phyloP scores from a whole-genome alignment of 106 monocot species.

The Gastrodia elata region DNA sequence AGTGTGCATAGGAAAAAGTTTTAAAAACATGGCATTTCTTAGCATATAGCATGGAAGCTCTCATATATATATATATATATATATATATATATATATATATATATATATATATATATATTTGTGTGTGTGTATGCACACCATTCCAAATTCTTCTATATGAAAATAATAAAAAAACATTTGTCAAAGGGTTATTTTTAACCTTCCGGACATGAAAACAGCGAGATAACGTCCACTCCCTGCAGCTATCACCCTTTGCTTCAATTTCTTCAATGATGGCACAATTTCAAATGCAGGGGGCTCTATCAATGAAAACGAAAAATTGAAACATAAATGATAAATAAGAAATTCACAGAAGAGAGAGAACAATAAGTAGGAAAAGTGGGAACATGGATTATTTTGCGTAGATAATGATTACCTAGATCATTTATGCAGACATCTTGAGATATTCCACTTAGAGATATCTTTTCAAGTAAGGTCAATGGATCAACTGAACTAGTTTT shows the following conservation, averaged over 20 bases:
- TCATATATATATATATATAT: too few relatives aligned
- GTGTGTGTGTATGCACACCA: too few relatives aligned
- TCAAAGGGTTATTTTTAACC: slow-evolving; percentile 26
- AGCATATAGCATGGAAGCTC: not conserved
- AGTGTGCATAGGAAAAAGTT: not conserved
- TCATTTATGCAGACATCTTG: slow-evolving; percentile 95
- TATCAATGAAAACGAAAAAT: slow-evolving; percentile 18
- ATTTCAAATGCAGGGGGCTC: slow-evolving; percentile 97
- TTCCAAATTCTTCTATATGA: not conserved
- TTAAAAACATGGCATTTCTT: not conserved
- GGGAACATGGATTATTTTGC: not conserved
- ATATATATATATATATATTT: too few relatives aligned
- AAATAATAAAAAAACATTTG: not conserved
- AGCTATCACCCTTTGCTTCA: slow-evolving; percentile 78
- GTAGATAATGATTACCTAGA: slow-evolving; percentile 44
- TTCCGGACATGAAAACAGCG: slow-evolving; percentile 99
- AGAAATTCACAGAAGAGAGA: not conserved
- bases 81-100: too few relatives aligned
- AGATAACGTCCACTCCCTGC: slow-evolving; percentile 65
- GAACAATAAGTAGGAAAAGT: not conserved
- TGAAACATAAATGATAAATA: not conserved
- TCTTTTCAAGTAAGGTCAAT: slow-evolving; percentile 46
- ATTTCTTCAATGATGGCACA: slow-evolving; percentile 69
- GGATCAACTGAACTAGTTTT: slow-evolving; percentile 73
- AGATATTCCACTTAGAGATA: slow-evolving; percentile 68